A percentile compares a stretch with the other conserved stretches of the same genome.
Conservation (phyloP, 352 stramenopile species). For the Phytophthora hybrid region DNA sequence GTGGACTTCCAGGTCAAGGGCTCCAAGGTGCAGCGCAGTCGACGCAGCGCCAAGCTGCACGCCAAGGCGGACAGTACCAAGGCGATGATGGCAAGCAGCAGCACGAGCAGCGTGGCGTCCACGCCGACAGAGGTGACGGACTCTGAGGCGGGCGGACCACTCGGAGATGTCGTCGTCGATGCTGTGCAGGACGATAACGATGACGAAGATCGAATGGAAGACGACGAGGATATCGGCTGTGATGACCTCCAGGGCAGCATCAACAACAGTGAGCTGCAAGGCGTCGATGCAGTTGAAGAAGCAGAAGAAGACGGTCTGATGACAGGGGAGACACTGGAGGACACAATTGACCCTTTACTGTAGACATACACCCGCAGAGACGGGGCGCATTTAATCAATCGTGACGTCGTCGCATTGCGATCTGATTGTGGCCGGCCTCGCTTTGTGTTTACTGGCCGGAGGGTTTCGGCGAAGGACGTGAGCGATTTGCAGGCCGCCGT, state of each 20-base stretch:
- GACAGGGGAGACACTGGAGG: conserved; percentile 10
- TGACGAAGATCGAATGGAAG: background rate
- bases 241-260: background rate
- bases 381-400: conserved; percentile 30
- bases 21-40: conserved; percentile 49
- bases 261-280: too few relatives aligned
- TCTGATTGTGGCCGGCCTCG: background rate
- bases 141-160: background rate
- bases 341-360: conserved; percentile 26
- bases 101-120: background rate
- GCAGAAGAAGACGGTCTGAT: background rate
- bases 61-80: background rate
- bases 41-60: conserved; percentile 19
- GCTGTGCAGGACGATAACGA: background rate
- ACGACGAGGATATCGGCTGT: background rate
- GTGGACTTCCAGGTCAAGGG: conserved; percentile 79
- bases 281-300: background rate
- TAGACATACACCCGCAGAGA: conserved; percentile 10
- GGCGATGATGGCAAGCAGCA: background rate
- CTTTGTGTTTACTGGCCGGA: background rate
- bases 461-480: background rate
- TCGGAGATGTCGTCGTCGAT: background rate
- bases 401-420: conserved; percentile 9
- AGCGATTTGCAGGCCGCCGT: background rate
- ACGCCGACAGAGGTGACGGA: background rate